Percentiles rank a stretch among this genome's conserved stretches.
Evolutionary conservation across 257 asterid species (phyloP).

Genomic region (Anisodus acutangulus): DNA sequence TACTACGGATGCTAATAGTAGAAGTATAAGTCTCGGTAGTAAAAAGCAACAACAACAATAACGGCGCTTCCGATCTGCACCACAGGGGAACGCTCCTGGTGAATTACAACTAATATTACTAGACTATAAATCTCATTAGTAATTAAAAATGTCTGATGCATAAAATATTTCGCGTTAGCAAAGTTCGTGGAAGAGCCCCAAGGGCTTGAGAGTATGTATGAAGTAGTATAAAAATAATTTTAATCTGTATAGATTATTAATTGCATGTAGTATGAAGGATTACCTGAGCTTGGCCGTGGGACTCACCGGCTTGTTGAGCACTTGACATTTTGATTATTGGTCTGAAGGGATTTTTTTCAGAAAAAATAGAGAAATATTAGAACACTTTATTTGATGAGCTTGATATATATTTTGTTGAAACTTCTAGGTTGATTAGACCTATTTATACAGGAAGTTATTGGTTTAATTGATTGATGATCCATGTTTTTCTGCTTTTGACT

Average conservation of each 20-base stretch:
- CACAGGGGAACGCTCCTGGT: too few species aligned
- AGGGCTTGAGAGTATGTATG: too few species aligned
- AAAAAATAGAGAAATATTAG: neutral
- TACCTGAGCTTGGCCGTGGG: conserved; percentile 36
- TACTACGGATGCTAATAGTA: too few species aligned
- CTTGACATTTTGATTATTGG: conserved; percentile 51
- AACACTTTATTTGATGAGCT: neutral
- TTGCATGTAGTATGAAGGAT: neutral
- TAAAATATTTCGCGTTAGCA: too few species aligned
- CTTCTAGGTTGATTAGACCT: neutral
- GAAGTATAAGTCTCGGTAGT: too few species aligned
- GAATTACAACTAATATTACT: too few species aligned
- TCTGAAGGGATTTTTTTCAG: neutral
- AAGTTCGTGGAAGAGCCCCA: too few species aligned
- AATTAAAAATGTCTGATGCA: neutral
- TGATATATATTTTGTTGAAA: neutral
- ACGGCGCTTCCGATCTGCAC: too few species aligned
- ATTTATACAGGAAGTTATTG: neutral
- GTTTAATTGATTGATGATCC: conserved; percentile 38
- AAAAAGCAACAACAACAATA: too few species aligned
- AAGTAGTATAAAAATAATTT: neutral
- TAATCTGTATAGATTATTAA: neutral
- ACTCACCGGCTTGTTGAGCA: conserved; percentile 55
- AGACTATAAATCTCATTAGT: too few species aligned
- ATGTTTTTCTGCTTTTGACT: conserved; percentile 43